Base-by-base conservation (phyloP, 805 yeast species). In the Spathaspora arborariae region DNA sequence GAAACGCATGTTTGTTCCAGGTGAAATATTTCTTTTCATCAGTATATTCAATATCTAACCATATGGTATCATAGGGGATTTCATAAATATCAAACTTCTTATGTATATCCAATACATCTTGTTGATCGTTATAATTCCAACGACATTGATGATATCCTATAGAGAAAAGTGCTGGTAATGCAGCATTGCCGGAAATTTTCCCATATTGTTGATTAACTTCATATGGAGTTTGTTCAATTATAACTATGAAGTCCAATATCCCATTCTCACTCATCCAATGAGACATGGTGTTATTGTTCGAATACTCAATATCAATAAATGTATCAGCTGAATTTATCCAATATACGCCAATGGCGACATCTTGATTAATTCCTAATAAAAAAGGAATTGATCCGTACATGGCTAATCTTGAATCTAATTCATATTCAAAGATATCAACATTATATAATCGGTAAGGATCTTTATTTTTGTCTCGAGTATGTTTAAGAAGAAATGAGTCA, bases 191-290 rank as follows among this genome's bases (percentile, higher is more conserved):
- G 0, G 96, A 84, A 15, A 94, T 63, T 2, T 62, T 54, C 1
- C 89, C 84, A 62, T 85, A 92, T 27, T 81, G 72, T 37, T 70
- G 58, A 36, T 83, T 76, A 19, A 94, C 74, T 15, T 73, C 75
- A 1, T 65, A 61, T 1, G 88, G 84, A 0, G 79, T 74, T 2
- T 72, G 65, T 13, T 81, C 94, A 27, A 88, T 70, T 41, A 90
- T 67, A 15, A 88, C 61, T 33, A 88, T 75, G 8, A 91, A 68
- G 60, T 94, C 98, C 41, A 94, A 56, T 20, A 84, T 68, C 22
- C 98, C 98, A 56, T 81, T 80, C 63, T 94, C 99, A 0, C 97
- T 88, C 51, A 92, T 86, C 97, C 98, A 92, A 64, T 94, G 99
- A 1, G 95, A 75, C 43, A 62, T 62, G 13, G 42, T 34, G 6